These are phyloP conservation scores for Kodamaea nitidulidarum DNA, from an alignment of 805 yeast genomes.

Conservation along the genomic window DNA sequence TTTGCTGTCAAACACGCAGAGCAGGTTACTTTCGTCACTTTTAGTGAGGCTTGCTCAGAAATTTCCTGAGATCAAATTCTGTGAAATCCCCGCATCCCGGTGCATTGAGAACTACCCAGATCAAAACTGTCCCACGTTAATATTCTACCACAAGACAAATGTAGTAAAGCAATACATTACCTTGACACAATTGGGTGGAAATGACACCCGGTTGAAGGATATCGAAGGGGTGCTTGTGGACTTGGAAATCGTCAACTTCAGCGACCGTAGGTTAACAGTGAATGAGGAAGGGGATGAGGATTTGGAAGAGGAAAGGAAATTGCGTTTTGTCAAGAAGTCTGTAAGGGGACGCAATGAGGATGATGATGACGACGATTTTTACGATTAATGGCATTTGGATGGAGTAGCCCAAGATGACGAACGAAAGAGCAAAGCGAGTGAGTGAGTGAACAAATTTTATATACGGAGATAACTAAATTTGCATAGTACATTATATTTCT, in stretches of 20 bases:
- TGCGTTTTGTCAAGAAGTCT: conserved; percentile 55
- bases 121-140: conserved; percentile 82
- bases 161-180: conserved; percentile 82
- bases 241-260: conserved; percentile 58
- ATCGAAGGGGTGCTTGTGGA: conserved; percentile 69
- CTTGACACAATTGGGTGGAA: conserved; percentile 78
- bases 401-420: too few relatives aligned
- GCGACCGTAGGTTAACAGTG: conserved; percentile 62
- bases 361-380: conserved; percentile 32
- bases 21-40: conserved; percentile 63
- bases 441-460: too few relatives aligned
- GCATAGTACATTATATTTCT: too few relatives aligned
- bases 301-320: conserved; percentile 47
- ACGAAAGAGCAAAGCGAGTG: too few relatives aligned
- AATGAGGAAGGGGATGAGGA: conserved; percentile 54
- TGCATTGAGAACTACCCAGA: conserved; percentile 94
- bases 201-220: conserved; percentile 63
- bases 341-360: conserved; percentile 36
- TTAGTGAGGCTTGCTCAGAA: conserved; percentile 56
- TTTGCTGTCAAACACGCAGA: conserved; percentile 62
- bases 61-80: conserved; percentile 81
- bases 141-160: conserved; percentile 74
- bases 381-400: conserved; percentile 15
- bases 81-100: conserved; percentile 85
- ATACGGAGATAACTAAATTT: too few relatives aligned